Conservation (phyloP, 169 alveolate species). For the Babesia ovis region DNA sequence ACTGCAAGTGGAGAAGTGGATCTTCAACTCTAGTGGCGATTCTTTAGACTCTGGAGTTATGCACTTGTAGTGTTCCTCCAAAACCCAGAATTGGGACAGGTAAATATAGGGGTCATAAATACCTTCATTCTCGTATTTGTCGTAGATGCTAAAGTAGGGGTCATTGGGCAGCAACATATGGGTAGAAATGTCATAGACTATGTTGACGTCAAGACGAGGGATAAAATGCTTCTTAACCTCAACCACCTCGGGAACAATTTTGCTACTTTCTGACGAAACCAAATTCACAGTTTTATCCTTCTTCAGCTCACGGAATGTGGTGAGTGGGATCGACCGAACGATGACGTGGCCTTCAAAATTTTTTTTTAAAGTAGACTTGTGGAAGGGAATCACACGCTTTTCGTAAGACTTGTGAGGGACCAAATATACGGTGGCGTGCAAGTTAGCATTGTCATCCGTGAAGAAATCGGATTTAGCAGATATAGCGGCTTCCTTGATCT, state of each 20-base stretch:
- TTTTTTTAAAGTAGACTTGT: conserved; percentile 42
- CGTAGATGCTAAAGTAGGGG: conserved; percentile 25
- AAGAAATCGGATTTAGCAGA: conserved; percentile 15
- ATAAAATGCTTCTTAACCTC: conserved; percentile 49
- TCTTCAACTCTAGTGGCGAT: conserved; percentile 13
- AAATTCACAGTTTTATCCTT: conserved; percentile 21
- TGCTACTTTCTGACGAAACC: not conserved
- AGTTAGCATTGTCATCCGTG: conserved; percentile 1
- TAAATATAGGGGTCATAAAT: conserved; percentile 56
- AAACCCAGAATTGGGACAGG: conserved; percentile 68
- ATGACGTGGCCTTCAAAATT: conserved; percentile 59
- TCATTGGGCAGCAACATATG: conserved; percentile 6
- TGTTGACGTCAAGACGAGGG: conserved; percentile 63
- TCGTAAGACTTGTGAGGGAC: conserved; percentile 65
- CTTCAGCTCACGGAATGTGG: conserved; percentile 26
- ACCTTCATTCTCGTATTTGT: conserved; percentile 5
- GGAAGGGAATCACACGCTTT: conserved; percentile 9
- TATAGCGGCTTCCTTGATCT: not conserved
- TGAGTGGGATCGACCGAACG: conserved; percentile 44
- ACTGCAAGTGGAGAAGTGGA: conserved; percentile 53
- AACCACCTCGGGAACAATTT: not conserved
- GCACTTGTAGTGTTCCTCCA: conserved; percentile 54
- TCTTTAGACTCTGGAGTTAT: not conserved
- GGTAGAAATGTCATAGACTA: conserved; percentile 55
- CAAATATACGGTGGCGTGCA: conserved; percentile 35